phyloP scores from a whole-genome alignment of 805 yeast genomes.

The Kodamaea kaohsiungensis region DNA sequence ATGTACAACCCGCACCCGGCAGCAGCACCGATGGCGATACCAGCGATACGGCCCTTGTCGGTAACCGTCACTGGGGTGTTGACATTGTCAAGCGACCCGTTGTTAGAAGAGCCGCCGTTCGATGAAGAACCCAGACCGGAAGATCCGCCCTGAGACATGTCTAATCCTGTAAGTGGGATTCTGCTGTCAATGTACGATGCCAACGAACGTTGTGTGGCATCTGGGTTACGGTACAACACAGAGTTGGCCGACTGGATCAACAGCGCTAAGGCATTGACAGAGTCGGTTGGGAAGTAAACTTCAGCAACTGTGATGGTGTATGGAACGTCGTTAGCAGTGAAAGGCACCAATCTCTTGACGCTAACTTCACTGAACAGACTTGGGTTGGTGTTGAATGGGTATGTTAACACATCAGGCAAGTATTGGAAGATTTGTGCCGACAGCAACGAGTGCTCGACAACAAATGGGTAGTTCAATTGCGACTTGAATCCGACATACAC shows the following conservation, averaged over 20 bases:
- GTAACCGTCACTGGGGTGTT: conserved; percentile 11
- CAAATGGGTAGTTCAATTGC: conserved; percentile 81
- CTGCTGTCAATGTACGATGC: conserved; percentile 72
- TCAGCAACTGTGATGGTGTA: conserved; percentile 89
- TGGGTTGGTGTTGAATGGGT: conserved; percentile 51
- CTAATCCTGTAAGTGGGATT: conserved; percentile 56
- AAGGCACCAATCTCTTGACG: conserved; percentile 76
- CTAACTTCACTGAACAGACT: conserved; percentile 43
- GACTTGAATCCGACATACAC: conserved; percentile 78
- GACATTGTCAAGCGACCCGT: conserved; percentile 38
- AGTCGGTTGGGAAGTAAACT: conserved; percentile 69
- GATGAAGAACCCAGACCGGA: conserved; percentile 8
- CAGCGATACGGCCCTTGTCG: conserved; percentile 55
- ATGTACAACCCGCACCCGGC: conserved; percentile 73
- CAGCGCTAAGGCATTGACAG: conserved; percentile 50
- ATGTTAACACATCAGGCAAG: conserved; percentile 70
- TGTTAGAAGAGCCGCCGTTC: conserved; percentile 14
- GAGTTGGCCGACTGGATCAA: conserved; percentile 56
- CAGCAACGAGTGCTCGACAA: conserved; percentile 67
- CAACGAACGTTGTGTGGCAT: conserved; percentile 54
- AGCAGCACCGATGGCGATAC: conserved; percentile 81
- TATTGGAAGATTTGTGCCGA: conserved; percentile 86
- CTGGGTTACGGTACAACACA: conserved; percentile 58
- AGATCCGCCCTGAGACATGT: conserved; percentile 16
- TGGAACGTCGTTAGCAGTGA: conserved; percentile 48